Evolutionary conservation across 75 land plant species (phyloP), one percentile per base, ranked within the genome.

Genomic region (Isoetes taiwanensis): DNA sequence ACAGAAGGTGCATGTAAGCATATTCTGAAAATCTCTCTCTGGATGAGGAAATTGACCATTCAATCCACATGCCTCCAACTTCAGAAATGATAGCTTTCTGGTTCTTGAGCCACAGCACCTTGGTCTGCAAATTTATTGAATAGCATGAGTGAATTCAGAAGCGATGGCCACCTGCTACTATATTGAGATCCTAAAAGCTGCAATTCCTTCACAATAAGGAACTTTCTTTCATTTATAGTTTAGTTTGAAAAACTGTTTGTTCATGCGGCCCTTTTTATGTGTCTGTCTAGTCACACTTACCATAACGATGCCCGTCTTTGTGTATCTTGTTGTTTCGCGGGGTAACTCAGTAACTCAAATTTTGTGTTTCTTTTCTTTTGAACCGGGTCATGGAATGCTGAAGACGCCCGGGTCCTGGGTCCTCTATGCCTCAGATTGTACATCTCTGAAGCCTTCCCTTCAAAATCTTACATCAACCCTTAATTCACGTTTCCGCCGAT

Each of bases 1-100:
- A 54, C 30, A 2, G 56, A 54, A 21, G 56, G 30, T 54, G 56
- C 56, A 10, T 54, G 26, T 28, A 28, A 21, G 28, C 24, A 54
- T 16, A 54, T 54, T 54, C 56, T 23, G 20, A 54, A 25, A 16
- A 54, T 54, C 56, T 3, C 56, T 3, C 56, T 54, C 56, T 4
- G 56, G 56, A 20, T 54, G 56, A 24, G 56, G 56, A 23, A 54
- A 54, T 10, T 30, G 24, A 28, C 27, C 3, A 25, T 54, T 16
- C 17, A 16, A 54, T 3, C 28, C 26, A 23, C 28, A 54, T 4
- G 28, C 27, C 24, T 17, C 17, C 3, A 25, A 21, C 24, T 21
- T 25, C 27, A 28, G 17, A 54, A 54, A 54, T 2, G 3, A 20
- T 16, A 28, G 2, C 2, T 30, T 26, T 4, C 30, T 54, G 28